Conservation (phyloP, 2,329 filamentous ascomycete genomes). For the Neonectria faginata region DNA sequence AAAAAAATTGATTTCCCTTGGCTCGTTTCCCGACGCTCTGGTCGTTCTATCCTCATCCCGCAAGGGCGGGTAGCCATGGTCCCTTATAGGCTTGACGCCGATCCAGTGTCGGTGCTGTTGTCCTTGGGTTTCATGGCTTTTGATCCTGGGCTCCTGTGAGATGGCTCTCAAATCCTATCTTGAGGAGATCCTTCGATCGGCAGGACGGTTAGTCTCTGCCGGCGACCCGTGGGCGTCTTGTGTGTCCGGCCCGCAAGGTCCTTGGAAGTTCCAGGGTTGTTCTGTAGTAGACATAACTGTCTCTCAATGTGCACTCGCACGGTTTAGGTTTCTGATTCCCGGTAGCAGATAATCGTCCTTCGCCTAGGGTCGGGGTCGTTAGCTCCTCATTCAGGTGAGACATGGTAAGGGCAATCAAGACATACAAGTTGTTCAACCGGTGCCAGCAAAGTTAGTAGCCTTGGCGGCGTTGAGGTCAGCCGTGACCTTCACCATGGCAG, state of each 20-base stretch:
- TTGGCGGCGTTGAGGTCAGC: constrained; percentile 46
- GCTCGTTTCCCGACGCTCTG: constrained; percentile 33
- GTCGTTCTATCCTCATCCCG: constrained; percentile 29
- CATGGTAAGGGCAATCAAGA: background rate
- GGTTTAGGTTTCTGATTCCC: constrained; percentile 30
- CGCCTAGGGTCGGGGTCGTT: constrained; percentile 23
- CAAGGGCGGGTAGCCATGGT: constrained; percentile 28
- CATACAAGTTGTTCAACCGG: constrained; percentile 49
- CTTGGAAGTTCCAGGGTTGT: constrained; percentile 40
- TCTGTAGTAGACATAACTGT: constrained; percentile 41
- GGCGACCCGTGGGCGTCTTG: constrained; percentile 37
- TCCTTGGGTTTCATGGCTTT: constrained; percentile 36
- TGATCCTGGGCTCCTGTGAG: constrained; percentile 36
- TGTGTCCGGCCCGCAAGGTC: constrained; percentile 30
- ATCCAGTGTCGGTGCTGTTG: constrained; percentile 25
- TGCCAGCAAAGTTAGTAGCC: constrained; percentile 43
- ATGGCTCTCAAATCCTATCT: constrained; percentile 34
- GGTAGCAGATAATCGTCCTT: constrained; percentile 44
- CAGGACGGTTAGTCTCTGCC: constrained; percentile 35
- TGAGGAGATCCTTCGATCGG: constrained; percentile 29
- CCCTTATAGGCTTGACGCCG: constrained; percentile 31
- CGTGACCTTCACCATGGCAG: constrained; percentile 64
- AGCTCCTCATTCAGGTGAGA: constrained; percentile 13
- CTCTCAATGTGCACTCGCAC: constrained; percentile 43
- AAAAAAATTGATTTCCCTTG: constrained; percentile 23